Evolutionary conservation across 371 early-diverging fungal genomes (phyloP), one percentile per base, ranked within the genome.

Genomic region (Cokeromyces recurvatus): DNA sequence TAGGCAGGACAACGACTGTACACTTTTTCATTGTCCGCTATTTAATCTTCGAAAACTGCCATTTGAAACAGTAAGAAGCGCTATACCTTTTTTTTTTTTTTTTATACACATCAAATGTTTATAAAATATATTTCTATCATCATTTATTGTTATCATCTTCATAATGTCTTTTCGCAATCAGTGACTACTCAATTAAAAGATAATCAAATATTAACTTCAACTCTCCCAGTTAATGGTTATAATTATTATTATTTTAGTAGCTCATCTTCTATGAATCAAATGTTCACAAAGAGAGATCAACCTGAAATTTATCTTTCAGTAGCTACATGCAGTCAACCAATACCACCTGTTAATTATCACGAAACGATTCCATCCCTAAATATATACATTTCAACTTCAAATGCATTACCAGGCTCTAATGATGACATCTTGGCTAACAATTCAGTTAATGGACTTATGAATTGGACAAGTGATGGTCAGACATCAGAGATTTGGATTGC

Each of bases 381-480:
- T 20, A 34, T 78, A 8, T 77, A 77, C 7, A 71, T 58, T 2
- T 65, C 74, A 1, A 52, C 45, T 27, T 52, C 48, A 6, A 66
- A 69, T n/a, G 56, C 78, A 0, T 32, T 77, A 4, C 79, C 79
- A 16, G 71, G 68, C 12, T 74, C 77, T 9, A 64, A 66, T 32
- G 62, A 71, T 34, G 67, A 68, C 14, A 44, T 51, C 10, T 38
- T 51, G 21, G 55, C 56, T 4, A 56, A 62, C 16, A 54, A 64
- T 19, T 50, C 63, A 45, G 24, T 55, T 25, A 32, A 63, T 44
- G 61, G 75, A 20, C 40, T 66, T 43, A 43, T 47, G 27, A 41
- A 61, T 37, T 71, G 77, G 77, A 49, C 54, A 38, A 61, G 54
- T n/a, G 38, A 43, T 38, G 36, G 32, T 3, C 34, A 43, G 3